These are phyloP conservation scores for Clitopilus passeckerianus DNA, from an alignment of 768 basidiomycete species.

Conservation along the genomic window DNA sequence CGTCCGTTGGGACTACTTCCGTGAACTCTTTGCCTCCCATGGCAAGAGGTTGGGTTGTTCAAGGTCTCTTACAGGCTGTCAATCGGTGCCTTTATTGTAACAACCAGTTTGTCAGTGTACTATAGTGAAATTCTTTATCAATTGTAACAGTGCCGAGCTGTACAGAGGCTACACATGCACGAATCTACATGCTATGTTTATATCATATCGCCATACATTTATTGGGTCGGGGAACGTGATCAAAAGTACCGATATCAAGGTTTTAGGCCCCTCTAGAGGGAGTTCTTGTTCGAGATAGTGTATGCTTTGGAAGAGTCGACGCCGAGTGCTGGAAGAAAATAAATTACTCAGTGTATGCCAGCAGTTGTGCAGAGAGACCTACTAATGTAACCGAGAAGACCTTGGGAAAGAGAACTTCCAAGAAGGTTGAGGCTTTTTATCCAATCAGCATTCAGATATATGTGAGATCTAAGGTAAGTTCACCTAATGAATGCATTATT, in stretches of 20 bases:
- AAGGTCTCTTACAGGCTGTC: conserved; percentile 60
- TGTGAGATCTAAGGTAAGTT: background rate
- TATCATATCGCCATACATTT: too few relatives aligned
- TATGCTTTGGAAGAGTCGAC: background rate
- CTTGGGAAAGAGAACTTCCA: background rate
- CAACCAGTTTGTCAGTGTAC: conserved; percentile 56
- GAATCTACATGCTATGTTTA: background rate
- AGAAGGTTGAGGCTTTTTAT: background rate
- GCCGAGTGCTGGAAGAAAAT: background rate
- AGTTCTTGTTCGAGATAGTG: background rate
- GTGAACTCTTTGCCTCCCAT: conserved; percentile 31
- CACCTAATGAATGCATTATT: conserved; percentile 21
- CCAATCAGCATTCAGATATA: background rate
- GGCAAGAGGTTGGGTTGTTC: conserved; percentile 59
- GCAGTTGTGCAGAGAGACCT: background rate
- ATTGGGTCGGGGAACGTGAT: background rate
- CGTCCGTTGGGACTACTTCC: conserved; percentile 20
- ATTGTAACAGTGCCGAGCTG: background rate
- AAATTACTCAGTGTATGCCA: background rate
- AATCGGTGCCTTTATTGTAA: conserved; percentile 68
- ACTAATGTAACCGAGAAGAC: background rate
- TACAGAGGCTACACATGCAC: background rate
- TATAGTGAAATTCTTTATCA: conserved; percentile 19
- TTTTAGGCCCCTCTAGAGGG: background rate
- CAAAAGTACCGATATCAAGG: background rate